These are phyloP conservation scores for Scopulariopsis brevicaulis DNA, from an alignment of 2,329 filamentous ascomycete species.

Conservation along the genomic window DNA sequence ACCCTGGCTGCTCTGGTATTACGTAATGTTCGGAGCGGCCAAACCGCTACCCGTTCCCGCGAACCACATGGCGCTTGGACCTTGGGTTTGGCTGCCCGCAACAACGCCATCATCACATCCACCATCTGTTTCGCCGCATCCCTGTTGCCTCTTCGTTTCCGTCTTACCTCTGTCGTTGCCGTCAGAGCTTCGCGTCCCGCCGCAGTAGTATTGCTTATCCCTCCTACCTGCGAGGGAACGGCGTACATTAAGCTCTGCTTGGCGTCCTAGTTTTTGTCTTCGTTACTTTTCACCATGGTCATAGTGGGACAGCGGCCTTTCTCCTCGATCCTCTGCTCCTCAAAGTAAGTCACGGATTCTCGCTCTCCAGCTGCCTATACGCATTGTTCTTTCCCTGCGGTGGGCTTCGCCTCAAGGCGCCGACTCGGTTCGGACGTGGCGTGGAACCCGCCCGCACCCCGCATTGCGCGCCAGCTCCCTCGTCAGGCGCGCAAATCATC, in stretches of 20 bases:
- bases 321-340: neutral
- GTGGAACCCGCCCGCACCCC: neutral
- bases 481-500: neutral
- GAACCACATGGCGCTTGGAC: neutral
- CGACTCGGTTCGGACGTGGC: neutral
- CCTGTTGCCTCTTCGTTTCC: conserved; percentile 9
- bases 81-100: neutral
- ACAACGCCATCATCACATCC: neutral
- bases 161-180: conserved; percentile 3
- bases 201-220: neutral
- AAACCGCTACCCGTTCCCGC: neutral
- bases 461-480: neutral
- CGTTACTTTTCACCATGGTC: conserved; percentile 2
- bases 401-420: neutral
- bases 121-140: conserved; percentile 8
- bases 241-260: neutral
- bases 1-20: no score
- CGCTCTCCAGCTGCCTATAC: neutral
- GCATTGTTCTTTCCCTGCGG: neutral
- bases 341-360: neutral
- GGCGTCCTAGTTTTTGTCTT: neutral
- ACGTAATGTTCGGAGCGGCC: neutral
- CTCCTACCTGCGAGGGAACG: neutral
- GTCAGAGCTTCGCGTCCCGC: neutral
- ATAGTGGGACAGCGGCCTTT: neutral